Base-by-base conservation (phyloP, 139 green algal species). In the Chlorella ohadii region DNA sequence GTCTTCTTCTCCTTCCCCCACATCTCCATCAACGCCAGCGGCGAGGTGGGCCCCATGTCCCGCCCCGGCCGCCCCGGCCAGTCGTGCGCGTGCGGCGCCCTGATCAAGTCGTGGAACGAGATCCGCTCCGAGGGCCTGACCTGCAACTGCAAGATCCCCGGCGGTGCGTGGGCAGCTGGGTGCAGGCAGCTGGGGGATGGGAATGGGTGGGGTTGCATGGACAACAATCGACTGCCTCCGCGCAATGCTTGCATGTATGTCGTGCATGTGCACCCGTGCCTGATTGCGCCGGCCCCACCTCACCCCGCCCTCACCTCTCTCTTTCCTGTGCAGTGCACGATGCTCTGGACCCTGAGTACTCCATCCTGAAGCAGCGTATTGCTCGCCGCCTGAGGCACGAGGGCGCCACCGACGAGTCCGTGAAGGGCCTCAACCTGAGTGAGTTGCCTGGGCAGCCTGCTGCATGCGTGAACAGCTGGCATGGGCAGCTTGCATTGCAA, bases 1-100 rank as follows among this genome's bases (percentile, higher is more conserved):
- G 93, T 98, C 51, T 98, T 98, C 91, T 97, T 97, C 81, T 94
- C 91, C 81, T 96, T 97, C 87, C 95, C 95, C 34, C 95, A 98
- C 90, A 96, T 98, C 81, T 91, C 88, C 82, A 94, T 98, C 41
- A 92, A 96, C 88, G 85, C 88, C n/a, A 77, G 79, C 0, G 92
- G 92, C 84, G 85, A 90, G 36, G 84, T 96, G 27, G 95, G 94
- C 78, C 66, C 67, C 75, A 92, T 96, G 73, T 86, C 79, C 51
- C 92, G 95, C 38, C 86, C 91, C 27, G 92, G 91, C 55, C 88
- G 92, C 59, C 82, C 84, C n/a, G 88, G 83, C 64, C 22, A 86
- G 34, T 95, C 90, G 31, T 92, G 88, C 87, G 95, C 95, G 2
- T 98, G 95, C 89, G 95, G 95, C 85, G 95, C 95, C 1, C 88